These are phyloP conservation scores for Aureobasidium leucospermi DNA, from an alignment of 2,329 filamentous ascomycete genomes.

Conservation along the genomic window DNA sequence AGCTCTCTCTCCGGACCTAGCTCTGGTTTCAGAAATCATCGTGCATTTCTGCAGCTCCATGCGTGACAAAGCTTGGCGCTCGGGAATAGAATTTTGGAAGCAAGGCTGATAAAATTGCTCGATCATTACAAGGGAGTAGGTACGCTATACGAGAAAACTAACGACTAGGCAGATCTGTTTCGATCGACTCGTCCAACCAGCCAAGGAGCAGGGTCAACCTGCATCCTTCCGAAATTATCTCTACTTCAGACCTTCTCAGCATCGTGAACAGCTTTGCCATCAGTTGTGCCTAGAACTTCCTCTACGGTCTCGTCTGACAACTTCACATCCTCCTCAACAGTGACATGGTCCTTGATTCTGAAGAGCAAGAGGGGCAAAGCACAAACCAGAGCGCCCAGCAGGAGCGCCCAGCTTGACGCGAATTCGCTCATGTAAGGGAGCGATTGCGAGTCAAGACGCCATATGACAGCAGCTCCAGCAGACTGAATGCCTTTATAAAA, in stretches of 20 bases:
- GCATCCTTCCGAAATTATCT: not conserved
- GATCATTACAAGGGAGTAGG: constrained; percentile 8
- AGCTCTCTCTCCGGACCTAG: too few relatives aligned
- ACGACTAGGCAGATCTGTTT: not conserved
- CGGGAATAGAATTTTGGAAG: too few relatives aligned
- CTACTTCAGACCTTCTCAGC: constrained; percentile 17
- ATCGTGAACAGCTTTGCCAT: constrained; percentile 15
- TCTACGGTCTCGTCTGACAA: constrained; percentile 76
- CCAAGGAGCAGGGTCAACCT: not conserved
- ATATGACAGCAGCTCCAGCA: constrained; percentile 72
- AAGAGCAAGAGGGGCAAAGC: constrained; percentile 72
- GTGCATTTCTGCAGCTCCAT: too few relatives aligned
- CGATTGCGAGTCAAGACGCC: constrained; percentile 58
- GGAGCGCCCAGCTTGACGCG: constrained; percentile 66
- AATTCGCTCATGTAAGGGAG: constrained; percentile 66
- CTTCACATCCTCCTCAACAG: constrained; percentile 71
- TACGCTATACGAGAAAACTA: not conserved
- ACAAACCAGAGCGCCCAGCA: constrained; percentile 65
- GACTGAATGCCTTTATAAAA: constrained; percentile 89
- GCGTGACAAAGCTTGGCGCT: too few relatives aligned
- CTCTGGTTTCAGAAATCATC: too few relatives aligned
- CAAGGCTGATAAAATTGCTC: not conserved
- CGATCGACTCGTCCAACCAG: not conserved
- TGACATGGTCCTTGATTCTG: constrained; percentile 75
- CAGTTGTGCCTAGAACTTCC: constrained; percentile 48